phyloP scores from a whole-genome alignment of 2,329 filamentous ascomycete genomes.

The Trichoderma sp. region DNA sequence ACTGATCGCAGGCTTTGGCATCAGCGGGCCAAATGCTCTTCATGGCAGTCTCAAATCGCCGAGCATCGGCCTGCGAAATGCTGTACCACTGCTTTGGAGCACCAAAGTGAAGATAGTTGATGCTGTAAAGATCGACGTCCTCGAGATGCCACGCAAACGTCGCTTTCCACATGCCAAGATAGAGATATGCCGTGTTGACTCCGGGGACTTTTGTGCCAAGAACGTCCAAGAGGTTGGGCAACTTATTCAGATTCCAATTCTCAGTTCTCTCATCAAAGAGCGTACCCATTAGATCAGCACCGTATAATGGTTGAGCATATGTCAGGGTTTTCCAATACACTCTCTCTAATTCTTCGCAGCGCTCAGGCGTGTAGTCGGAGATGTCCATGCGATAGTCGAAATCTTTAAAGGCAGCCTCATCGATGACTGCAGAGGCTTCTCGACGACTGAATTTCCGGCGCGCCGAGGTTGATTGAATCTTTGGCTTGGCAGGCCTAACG shows the following conservation, averaged over 20 bases:
- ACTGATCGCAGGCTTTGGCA: slow-evolving; percentile 93
- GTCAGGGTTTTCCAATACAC: slow-evolving; percentile 98
- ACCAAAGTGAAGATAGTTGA: slow-evolving; percentile 99
- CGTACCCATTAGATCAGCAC: slow-evolving; percentile 93
- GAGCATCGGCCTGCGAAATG: slow-evolving; percentile 92
- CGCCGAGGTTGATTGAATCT: slow-evolving; percentile 77
- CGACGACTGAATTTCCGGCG: slow-evolving; percentile 83
- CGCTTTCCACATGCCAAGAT: slow-evolving; percentile 99
- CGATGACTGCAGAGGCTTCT: slow-evolving; percentile 75
- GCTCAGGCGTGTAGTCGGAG: slow-evolving; percentile 84
- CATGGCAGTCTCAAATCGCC: slow-evolving; percentile 93
- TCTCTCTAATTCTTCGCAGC: slow-evolving; percentile 91
- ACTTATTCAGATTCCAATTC: slow-evolving; percentile 90
- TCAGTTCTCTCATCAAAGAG: slow-evolving; percentile 85
- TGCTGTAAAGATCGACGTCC: slow-evolving; percentile 98
- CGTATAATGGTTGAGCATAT: slow-evolving; percentile 92
- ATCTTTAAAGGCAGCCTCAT: slow-evolving; percentile 85
- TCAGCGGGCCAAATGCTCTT: slow-evolving; percentile 92
- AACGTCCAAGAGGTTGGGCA: slow-evolving; percentile 91
- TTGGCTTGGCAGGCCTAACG: slow-evolving; percentile 53
- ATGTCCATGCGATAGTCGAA: slow-evolving; percentile 90
- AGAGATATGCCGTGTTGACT: slow-evolving; percentile 97
- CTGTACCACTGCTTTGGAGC: slow-evolving; percentile 99
- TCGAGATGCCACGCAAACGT: slow-evolving; percentile 99
- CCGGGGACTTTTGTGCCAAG: slow-evolving; percentile 94